Base-by-base conservation (phyloP, 768 basidiomycete species). In the Auriculariales sp. region DNA sequence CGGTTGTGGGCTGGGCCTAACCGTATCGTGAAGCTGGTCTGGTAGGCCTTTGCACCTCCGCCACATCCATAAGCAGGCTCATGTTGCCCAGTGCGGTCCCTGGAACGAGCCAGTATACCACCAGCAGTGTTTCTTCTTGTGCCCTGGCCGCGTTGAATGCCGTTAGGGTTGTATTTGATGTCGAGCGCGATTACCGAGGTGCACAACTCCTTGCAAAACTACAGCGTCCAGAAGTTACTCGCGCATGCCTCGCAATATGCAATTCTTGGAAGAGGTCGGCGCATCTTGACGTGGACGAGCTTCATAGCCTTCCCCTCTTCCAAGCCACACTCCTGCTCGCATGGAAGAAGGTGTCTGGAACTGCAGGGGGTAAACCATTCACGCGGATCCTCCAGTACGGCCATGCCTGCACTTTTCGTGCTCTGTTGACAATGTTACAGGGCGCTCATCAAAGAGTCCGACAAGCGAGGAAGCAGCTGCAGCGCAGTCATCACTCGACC, bases 81-180 rank as follows among this genome's bases (percentile, higher is more conserved):
- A 44, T 24, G n/a, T n/a, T n/a, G 17, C 14, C 17, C 19, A 7
- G 9, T 53, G 19, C 52, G 50, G 19, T 49, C 51, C 2, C 68
- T 72, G 74, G 78, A 15, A 69, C 74, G 11, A 74, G 79, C 39
- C 81, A 82, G 54, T 83, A 81, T 48, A 52, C 54, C 50, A 2
- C 62, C 62, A n/a, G 66, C 68, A 11, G 70, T 4, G 60, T 61
- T 28, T 74, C 81, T 34, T 71, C 79, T 2, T 83, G 81, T 53
- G 82, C 82, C 15, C 67, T 84, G 24, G 81, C 81, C 22, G 74
- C 77, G 2, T 61, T 83, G 57, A 82, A 83, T 57, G 81, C 78
- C 53, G 77, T 73, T 10, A 67, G 78, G 48, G 55, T 77, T 5
- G 64, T 71, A 7, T 69, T 79, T 29, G 60, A 59, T 22, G 66